Evolutionary conservation across 176 grass and related monocot genomes (phyloP).

Genomic region (Zoysia pacifica): DNA sequence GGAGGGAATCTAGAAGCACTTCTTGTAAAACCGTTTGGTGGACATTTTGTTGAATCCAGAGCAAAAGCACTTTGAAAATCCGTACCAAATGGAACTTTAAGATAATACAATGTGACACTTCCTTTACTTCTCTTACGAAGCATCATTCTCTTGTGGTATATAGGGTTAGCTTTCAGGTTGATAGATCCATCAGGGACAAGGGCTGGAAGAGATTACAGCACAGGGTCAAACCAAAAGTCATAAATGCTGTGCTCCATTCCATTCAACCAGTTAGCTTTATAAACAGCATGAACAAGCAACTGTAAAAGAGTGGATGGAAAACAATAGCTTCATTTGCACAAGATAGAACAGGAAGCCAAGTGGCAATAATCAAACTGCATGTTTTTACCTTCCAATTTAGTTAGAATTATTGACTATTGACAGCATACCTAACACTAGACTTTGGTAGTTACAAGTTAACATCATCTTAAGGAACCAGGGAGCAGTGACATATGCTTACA

Average conservation of each 20-base stretch:
- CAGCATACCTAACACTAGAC: not conserved
- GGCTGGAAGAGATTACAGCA: conserved; percentile 60
- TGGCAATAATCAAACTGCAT: not conserved
- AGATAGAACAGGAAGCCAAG: not conserved
- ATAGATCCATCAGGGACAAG: conserved; percentile 75
- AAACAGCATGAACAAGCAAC: conserved; percentile 71
- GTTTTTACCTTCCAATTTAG: not conserved
- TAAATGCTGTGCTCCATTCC: conserved; percentile 86
- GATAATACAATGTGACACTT: conserved; percentile 55
- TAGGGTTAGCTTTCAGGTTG: conserved; percentile 73
- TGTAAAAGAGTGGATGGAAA: conserved; percentile 6
- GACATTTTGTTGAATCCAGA: too few species aligned
- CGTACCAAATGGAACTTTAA: not conserved
- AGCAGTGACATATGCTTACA: conserved; percentile 31
- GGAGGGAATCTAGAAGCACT: too few species aligned
- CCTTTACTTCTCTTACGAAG: conserved; percentile 59
- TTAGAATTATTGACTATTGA: not conserved
- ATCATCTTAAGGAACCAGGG: not conserved
- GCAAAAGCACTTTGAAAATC: too few species aligned
- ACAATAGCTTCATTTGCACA: not conserved
- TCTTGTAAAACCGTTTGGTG: too few species aligned
- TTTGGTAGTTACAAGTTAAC: not conserved
- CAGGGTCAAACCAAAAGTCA: conserved; percentile 83
- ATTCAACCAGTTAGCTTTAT: conserved; percentile 79
- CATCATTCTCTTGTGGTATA: conserved; percentile 70